Evolutionary conservation across 805 yeast genomes (phyloP), one percentile per base, ranked within the genome.

Genomic region (Schwanniomyces sp.): DNA sequence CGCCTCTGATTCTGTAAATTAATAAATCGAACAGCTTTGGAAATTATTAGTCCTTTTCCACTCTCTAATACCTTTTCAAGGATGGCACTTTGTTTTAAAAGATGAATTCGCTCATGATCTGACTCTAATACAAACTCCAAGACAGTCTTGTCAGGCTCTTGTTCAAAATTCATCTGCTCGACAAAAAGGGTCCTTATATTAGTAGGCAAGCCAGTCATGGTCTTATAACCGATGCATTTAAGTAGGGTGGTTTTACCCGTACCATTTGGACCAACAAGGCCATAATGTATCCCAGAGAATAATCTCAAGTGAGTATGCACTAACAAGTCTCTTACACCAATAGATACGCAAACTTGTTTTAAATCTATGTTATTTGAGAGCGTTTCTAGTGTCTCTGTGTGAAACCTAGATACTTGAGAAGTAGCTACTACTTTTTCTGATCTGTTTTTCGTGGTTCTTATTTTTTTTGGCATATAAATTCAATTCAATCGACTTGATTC

Each of bases 261-360:
- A 88, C 99, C 99, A 71, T 92, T 92, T 66, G 98, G 98, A 37
- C 99, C 99, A 51, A 92, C 98, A 43, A 92, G 80, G 38, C 98
- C 98, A 65, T 36, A 27, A 27, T 27, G 30, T 27, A 27, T 7
- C 12, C 30, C 30, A 27, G 30, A 27, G 6, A 27, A 27, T 27
- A 27, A 27, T 36, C 8, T n/a, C 40, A 36, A 36, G 25, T 36
- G 26, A 6, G 40, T 36, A 17, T 36, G 26, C 14, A 36, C 25
- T 36, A 36, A 14, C 24, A 36, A 36, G 14, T 36, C 40, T 9
- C 25, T 36, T 18, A 9, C 25, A 8, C 40, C 40, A 18, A 36
- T 16, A 18, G 40, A 36, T 36, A 36, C n/a, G 25, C 25, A 18
- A 25, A 36, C 40, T 36, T 36, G 25, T 11, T 36, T 36, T 11